Percentiles rank a stretch among this genome's conserved stretches.
Conservation (phyloP, 208 protist species). For the Endotrypanum monterogeii region DNA sequence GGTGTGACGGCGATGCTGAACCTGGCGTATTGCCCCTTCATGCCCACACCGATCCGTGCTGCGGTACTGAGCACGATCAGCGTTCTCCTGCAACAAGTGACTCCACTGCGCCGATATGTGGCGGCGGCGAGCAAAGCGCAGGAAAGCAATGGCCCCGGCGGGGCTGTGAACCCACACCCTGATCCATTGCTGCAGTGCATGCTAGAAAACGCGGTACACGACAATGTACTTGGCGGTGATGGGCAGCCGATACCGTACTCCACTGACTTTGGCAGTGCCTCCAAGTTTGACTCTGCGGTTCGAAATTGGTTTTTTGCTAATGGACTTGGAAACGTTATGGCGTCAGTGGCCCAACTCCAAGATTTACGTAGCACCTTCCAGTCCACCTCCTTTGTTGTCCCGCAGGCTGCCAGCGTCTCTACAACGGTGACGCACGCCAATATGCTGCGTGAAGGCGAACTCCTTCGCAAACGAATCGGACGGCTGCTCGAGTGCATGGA, state of each 20-base stretch:
- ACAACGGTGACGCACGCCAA: constrained; percentile 16
- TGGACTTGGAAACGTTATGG: constrained; percentile 73
- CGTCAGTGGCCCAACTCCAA: constrained; percentile 62
- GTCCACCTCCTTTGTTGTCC: constrained; percentile 22
- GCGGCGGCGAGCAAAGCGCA: constrained; percentile 19
- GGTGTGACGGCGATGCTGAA: constrained; percentile 74
- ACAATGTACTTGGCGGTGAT: constrained; percentile 33
- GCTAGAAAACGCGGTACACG: constrained; percentile 69
- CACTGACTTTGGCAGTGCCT: constrained; percentile 82
- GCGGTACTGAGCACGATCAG: constrained; percentile 81
- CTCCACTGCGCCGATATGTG: constrained; percentile 53
- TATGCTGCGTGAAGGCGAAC: constrained; percentile 26
- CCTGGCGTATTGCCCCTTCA: constrained; percentile 69
- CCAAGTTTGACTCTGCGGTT: constrained; percentile 85
- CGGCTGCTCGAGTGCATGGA: constrained; percentile 36
- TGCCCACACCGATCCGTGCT: constrained; percentile 63
- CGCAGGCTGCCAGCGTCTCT: constrained; percentile 6
- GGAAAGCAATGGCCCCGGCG: not conserved
- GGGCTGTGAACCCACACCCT: constrained; percentile 13
- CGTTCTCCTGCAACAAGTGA: constrained; percentile 87
- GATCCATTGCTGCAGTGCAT: constrained; percentile 65
- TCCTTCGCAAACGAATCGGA: constrained; percentile 28
- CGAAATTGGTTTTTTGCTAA: constrained; percentile 84
- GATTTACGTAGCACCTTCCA: constrained; percentile 37
- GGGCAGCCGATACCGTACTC: constrained; percentile 48